Evolutionary conservation across 164 flowering plant species (phyloP), one percentile per base, ranked within the genome.

Genomic region (Cinnamomum micranthum): DNA sequence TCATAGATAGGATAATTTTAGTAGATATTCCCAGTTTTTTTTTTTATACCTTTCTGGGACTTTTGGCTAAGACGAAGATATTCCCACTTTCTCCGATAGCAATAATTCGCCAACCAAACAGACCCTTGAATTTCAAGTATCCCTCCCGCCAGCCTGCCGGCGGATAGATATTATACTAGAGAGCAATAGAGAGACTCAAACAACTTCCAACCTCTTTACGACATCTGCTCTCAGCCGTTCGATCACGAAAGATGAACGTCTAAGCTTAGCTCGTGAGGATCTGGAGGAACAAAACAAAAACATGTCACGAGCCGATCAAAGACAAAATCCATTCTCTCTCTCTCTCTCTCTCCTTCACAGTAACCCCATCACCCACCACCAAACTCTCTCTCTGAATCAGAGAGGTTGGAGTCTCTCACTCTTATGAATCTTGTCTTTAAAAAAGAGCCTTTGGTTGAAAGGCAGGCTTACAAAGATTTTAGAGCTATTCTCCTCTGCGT

Each of bases 51-150:
- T 35, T 82, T 86, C 80, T 75, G 84, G 75, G 78, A 84, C 80
- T 87, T 85, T 85, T 84, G 90, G 90, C 84, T 84, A 85, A 84
- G 88, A 87, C 84, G 35, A 4, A 31, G 35, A 31, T 31, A 31
- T 31, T 31, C 33, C 33, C 33, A 35, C 10, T 0, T 35, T 35
- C 10, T 35, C 47, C 33, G 10, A 7, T 35, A 6, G 10, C 10
- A 35, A 35, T 6, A 35, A 35, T 35, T 41, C 11, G 47, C 9
- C 11, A 41, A 41, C 47, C 47, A 41, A 41, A 41, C 11, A 9
- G 47, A 41, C 2, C 47, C 47, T 35, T 35, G 47, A 41, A 41
- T 41, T 7, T 41, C 11, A 41, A 41, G 47, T 7, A 41, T 41
- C 47, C n/a, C n/a, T n/a, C n/a, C n/a, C n/a, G n/a, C n/a, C n/a